Base-by-base conservation (phyloP, 2,329 filamentous ascomycete species). In the Colletotrichum aenigma region DNA sequence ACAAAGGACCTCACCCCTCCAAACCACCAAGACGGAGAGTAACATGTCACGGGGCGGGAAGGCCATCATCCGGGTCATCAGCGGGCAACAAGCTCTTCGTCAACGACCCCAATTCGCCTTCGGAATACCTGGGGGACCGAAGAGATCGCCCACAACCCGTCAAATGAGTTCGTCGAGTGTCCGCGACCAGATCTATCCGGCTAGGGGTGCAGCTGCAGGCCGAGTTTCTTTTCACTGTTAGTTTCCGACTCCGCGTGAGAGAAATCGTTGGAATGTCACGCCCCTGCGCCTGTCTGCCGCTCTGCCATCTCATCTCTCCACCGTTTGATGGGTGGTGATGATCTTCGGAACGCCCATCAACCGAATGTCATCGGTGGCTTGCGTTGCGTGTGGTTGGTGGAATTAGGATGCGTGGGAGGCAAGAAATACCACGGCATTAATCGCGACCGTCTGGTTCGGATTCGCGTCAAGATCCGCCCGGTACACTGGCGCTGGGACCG, bases 321-420 rank as follows among this genome's bases (percentile, higher is more conserved):
- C 48, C 34, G 28, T 60, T 48, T 55, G 34, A 65, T 74, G 32
- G 69, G 34, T 24, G 24, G 56, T 61, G 65, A 52, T 38, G 74
- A 76, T 76, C 74, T 28, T 70, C 74, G 60, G 74, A 48, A 76
- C 62, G 58, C 60, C 48, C 48, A 70, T 74, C 58, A 55, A 70
- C 74, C 74, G 70, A 70, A 43, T 43, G 58, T n/a, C 26, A 66
- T 21, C 30, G 38, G 52, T n/a, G 65, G 66, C 32, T 28, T 26
- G 24, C 30, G 15, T 21, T 18, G 34, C 21, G 24, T 26, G 32
- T 43, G 70, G 69, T 75, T 72, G 69, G 69, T 67, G 62, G 69
- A 58, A 60, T 66, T 30, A 16, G 36, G 52, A 66, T 74, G 58
- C 34, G 28, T 43, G 26, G 13, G 43, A 71, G 61, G 36, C 72